Base-by-base conservation (phyloP, 345 rosid genomes). In the Eucalyptus globulus region DNA sequence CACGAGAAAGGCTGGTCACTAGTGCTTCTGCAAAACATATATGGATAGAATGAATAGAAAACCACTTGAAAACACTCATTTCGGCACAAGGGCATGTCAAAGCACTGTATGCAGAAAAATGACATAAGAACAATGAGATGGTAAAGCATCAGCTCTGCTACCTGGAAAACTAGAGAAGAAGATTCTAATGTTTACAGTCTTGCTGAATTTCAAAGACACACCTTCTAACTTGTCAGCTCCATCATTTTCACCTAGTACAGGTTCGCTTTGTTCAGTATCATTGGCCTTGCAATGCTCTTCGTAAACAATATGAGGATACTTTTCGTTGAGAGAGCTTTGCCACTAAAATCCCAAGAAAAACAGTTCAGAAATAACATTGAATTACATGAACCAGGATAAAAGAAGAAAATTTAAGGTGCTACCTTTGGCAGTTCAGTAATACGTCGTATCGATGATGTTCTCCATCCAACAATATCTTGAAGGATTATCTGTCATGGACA, bases 401-500 rank as follows among this genome's bases (percentile, higher is more conserved):
- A 16, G 67, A 53, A n/a, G 85, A 49, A 76, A 76, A 19, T 8
- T 50, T 26, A 67, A 37, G 31, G 29, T 27, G 49, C 56, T 91
- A 95, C 99, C 98, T 96, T 98, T 9, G 99, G 99, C 87, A 98
- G 93, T 89, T 97, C 99, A 89, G 89, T 92, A 86, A 92, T 91
- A 89, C 97, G 96, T 92, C 99, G 94, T 89, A 98, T 96, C 44
- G 98, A 98, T 54, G 99, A 95, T 13, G 99, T 98, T 93, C 97
- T 97, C 99, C 99, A 98, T 51, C 99, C 99, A 87, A 98, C 99
- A 37, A 97, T 94, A 93, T 96, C 99, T 98, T 87, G 87, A 90
- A 72, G 58, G 86, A 19, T 90, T 91, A 62, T 72, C 56, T 87
- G 86, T 96, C 40, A 96, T 89, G 92, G 95, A 92, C 93, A 94